Conservation (phyloP, 2,329 filamentous ascomycete species). For the Claviceps sp. region DNA sequence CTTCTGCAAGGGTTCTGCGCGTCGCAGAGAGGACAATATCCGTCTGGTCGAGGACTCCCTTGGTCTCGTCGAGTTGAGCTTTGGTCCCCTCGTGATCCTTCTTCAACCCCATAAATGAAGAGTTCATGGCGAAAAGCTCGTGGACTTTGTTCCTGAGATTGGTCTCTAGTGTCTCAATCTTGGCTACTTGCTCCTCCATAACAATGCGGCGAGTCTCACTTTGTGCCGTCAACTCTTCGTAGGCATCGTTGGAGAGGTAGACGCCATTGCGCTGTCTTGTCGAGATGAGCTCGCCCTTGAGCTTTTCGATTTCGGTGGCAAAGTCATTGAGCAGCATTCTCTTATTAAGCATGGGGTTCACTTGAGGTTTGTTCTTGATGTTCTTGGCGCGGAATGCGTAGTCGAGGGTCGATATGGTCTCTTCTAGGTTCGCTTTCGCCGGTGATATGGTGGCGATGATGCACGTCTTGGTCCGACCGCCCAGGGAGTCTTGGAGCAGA, state of each 20-base stretch:
- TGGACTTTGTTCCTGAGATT: constrained; percentile 90
- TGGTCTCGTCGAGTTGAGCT: constrained; percentile 61
- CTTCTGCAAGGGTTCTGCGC: constrained; percentile 61
- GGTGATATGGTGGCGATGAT: constrained; percentile 96
- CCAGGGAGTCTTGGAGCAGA: constrained; percentile 88
- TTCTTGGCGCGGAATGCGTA: constrained; percentile 98
- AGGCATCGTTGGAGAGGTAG: constrained; percentile 77
- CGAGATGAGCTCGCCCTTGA: constrained; percentile 86
- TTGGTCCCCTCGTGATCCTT: constrained; percentile 76
- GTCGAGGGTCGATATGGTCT: constrained; percentile 95
- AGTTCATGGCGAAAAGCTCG: constrained; percentile 76
- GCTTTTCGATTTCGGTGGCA: constrained; percentile 80
- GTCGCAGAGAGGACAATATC: constrained; percentile 73
- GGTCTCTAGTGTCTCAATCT: constrained; percentile 81
- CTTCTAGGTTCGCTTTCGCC: constrained; percentile 87
- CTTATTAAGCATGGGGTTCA: constrained; percentile 85
- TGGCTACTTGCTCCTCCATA: constrained; percentile 81
- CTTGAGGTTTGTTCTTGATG: constrained; percentile 92
- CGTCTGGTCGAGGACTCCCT: constrained; percentile 72
- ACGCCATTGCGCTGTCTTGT: constrained; percentile 91
- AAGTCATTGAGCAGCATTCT: constrained; percentile 86
- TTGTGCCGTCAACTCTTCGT: constrained; percentile 81
- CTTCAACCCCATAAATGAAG: constrained; percentile 75
- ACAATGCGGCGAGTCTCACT: constrained; percentile 87
- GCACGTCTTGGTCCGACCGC: constrained; percentile 91